Evolutionary conservation across 2,329 filamentous ascomycete genomes (phyloP).

Genomic region (Pyricularia sp.): DNA sequence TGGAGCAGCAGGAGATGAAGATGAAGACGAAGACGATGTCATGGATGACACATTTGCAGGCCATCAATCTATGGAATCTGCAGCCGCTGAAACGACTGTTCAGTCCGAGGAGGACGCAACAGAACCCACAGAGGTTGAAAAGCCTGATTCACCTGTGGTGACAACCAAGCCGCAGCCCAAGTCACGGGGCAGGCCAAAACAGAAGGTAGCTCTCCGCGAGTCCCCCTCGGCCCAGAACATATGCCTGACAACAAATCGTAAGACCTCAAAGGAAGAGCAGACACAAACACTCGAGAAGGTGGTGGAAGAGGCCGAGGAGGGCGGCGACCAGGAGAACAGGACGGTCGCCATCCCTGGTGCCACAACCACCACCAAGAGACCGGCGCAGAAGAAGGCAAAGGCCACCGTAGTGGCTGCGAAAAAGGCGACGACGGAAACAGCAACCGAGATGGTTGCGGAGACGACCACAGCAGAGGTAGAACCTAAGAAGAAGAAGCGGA

Average conservation of each 20-base stretch:
- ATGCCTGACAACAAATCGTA: constrained; percentile 16
- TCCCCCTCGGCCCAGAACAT: constrained; percentile 13
- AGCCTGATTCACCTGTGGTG: constrained; percentile 7
- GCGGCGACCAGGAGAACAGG: constrained; percentile 20
- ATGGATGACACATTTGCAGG: constrained; percentile 1
- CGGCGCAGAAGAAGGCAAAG: constrained; percentile 10
- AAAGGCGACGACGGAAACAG: constrained; percentile 29
- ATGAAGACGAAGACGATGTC: constrained; percentile 9
- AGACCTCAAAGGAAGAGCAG: constrained; percentile 17
- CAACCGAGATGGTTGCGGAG: constrained; percentile 42
- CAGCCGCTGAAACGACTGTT: neutral
- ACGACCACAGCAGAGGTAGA: constrained; percentile 21
- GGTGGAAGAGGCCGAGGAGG: constrained; percentile 19
- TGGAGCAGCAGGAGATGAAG: constrained; percentile 8
- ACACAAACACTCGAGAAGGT: constrained; percentile 27
- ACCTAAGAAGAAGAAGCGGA: constrained; percentile 61
- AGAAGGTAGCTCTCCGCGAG: constrained; percentile 7
- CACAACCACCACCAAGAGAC: neutral
- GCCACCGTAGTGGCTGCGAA: constrained; percentile 7
- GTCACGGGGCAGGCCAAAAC: constrained; percentile 34
- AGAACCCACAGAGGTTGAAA: neutral
- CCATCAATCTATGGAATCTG: neutral
- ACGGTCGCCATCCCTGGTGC: constrained; percentile 12
- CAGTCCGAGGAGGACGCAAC: neutral
- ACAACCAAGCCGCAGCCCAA: constrained; percentile 19